Conservation (phyloP, 164 flowering plant genomes). For the Tetrastigma voinierianum region DNA sequence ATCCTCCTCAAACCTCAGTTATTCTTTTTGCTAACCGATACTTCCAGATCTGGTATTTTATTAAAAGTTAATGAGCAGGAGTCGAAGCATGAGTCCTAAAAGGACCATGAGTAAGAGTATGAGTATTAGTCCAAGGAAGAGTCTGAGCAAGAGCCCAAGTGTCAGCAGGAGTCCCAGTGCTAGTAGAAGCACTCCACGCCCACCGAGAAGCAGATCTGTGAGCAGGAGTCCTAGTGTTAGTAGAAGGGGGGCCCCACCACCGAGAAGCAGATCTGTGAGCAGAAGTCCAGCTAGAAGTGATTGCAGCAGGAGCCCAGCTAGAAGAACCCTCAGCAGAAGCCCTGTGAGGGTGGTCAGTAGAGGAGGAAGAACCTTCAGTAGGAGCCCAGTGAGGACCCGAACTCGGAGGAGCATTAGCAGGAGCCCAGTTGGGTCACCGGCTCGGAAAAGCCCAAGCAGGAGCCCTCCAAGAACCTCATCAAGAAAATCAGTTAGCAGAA, state of each 20-base stretch:
- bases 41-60: conserved; percentile 45
- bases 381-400: conserved; percentile 34
- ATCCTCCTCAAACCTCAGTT: conserved; percentile 38
- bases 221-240: conserved; percentile 51
- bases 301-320: conserved; percentile 48
- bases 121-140: conserved; percentile 78
- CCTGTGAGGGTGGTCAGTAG: conserved; percentile 42
- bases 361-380: conserved; percentile 40
- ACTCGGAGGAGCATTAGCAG: conserved; percentile 35
- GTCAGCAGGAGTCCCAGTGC: conserved; percentile 52
- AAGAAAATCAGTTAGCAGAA: conserved; percentile 37
- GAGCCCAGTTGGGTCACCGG: conserved; percentile 38
- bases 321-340: conserved; percentile 50
- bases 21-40: conserved; percentile 42
- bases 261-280: conserved; percentile 40
- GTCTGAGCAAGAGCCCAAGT: conserved; percentile 61
- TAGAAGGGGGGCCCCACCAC: conserved; percentile 23
- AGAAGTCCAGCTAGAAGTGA: conserved; percentile 53
- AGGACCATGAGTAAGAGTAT: conserved; percentile 70
- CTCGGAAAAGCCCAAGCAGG: conserved; percentile 33
- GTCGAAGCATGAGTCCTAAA: conserved; percentile 77
- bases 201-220: conserved; percentile 44
- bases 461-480: conserved; percentile 44
- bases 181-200: conserved; percentile 35
- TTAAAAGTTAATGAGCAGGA: conserved; percentile 66